These are phyloP conservation scores for Pleodorina starrii DNA, from an alignment of 139 green algal species.

Conservation along the genomic window DNA sequence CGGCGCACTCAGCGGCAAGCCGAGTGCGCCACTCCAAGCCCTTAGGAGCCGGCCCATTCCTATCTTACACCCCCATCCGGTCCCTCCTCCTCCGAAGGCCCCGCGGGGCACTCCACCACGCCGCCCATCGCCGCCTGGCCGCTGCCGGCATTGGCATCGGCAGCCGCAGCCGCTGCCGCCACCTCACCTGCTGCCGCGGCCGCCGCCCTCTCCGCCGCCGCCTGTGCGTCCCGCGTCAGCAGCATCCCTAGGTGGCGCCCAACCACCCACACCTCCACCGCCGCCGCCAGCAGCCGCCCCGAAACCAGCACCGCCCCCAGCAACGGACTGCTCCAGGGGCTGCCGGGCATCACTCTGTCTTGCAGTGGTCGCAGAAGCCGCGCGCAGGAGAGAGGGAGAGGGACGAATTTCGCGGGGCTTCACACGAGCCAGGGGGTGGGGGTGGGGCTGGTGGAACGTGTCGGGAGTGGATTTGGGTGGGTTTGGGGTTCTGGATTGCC, in stretches of 20 bases:
- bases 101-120: too few species aligned
- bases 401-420: too few species aligned
- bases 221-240: conserved; percentile 5
- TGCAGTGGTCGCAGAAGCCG: too few species aligned
- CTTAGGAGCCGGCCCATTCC: too few species aligned
- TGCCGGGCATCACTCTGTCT: conserved; percentile 26
- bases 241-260: conserved; percentile 37
- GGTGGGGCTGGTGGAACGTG: background rate
- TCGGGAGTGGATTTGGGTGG: background rate
- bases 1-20: too few species aligned
- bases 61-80: too few species aligned
- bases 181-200: too few species aligned
- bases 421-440: background rate
- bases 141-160: too few species aligned
- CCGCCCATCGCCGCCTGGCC: too few species aligned
- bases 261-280: conserved; percentile 69
- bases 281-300: conserved; percentile 57
- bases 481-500: background rate
- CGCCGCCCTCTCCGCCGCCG: background rate
- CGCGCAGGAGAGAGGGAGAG: background rate
- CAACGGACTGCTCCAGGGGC: background rate
- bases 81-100: too few species aligned
- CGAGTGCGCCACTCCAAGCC: too few species aligned
- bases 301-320: conserved; percentile 51
- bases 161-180: too few species aligned